These are phyloP conservation scores for Phytophthora sojae DNA, from an alignment of 352 stramenopile species.

Conservation along the genomic window DNA sequence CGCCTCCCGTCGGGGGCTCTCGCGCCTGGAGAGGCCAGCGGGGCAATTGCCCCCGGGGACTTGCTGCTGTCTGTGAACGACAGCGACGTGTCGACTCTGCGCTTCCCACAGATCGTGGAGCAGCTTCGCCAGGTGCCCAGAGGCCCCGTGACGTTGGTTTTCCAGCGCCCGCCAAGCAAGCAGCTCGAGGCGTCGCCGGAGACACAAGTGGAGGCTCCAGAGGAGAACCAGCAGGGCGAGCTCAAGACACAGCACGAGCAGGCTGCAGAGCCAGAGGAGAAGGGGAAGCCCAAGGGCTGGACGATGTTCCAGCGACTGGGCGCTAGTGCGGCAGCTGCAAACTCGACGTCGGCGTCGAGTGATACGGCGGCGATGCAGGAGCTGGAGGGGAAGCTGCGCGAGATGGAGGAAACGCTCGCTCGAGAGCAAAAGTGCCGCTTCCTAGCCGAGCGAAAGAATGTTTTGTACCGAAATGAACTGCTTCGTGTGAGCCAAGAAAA, in stretches of 20 bases:
- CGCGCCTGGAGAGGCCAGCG: slow-evolving; percentile 68
- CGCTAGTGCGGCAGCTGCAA: slow-evolving; percentile 28
- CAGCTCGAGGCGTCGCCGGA: slow-evolving; percentile 3
- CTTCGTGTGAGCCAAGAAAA: slow-evolving; percentile 67
- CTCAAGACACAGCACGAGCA: slow-evolving; percentile 17
- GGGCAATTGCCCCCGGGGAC: slow-evolving; percentile 56
- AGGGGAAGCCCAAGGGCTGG: slow-evolving; percentile 39
- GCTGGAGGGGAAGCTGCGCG: slow-evolving; percentile 37
- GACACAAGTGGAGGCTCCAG: slow-evolving; percentile 17
- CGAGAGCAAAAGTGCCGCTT: slow-evolving; percentile 79
- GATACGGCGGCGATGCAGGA: slow-evolving; percentile 28
- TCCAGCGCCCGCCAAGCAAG: slow-evolving; percentile 35
- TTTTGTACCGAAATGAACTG: slow-evolving; percentile 77
- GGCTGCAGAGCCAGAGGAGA: slow-evolving; percentile 13
- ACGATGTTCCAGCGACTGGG: slow-evolving; percentile 51
- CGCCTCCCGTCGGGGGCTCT: slow-evolving; percentile 57
- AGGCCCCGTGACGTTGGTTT: slow-evolving; percentile 54
- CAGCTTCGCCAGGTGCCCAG: slow-evolving; percentile 58
- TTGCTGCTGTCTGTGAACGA: slow-evolving; percentile 59
- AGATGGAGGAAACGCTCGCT: slow-evolving; percentile 53
- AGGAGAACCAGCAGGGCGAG: slow-evolving; percentile 13
- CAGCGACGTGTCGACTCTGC: slow-evolving; percentile 33
- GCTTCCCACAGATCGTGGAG: slow-evolving; percentile 65
- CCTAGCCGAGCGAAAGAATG: slow-evolving; percentile 77
- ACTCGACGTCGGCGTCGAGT: neutral